Evolutionary conservation across 371 early-diverging fungal genomes (phyloP).

Genomic region (Mucor ambiguus): DNA sequence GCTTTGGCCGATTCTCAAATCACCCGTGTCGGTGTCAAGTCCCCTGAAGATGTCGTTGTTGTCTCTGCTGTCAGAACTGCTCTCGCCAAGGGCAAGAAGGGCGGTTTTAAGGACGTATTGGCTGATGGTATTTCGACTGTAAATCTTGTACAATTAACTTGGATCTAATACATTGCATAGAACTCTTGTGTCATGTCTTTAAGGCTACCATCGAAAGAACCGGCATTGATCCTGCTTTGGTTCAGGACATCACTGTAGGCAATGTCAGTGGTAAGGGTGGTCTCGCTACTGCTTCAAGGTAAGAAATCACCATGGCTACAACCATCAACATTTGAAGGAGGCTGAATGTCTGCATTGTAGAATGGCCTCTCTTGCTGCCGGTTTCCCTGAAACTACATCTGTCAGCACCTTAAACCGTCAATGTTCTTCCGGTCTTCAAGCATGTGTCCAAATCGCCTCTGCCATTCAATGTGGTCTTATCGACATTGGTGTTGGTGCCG

Average conservation of each 20-base stretch:
- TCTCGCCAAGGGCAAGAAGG: slow-evolving; percentile 89
- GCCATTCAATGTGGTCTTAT: slow-evolving; percentile 93
- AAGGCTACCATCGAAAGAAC: slow-evolving; percentile 81
- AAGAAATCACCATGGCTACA: not conserved
- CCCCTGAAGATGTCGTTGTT: slow-evolving; percentile 86
- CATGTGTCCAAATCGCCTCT: slow-evolving; percentile 87
- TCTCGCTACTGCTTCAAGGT: slow-evolving; percentile 80
- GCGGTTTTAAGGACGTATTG: slow-evolving; percentile 93
- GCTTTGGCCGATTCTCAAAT: slow-evolving; percentile 26
- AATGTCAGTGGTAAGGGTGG: slow-evolving; percentile 93
- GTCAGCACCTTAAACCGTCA: slow-evolving; percentile 95
- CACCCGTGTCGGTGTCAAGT: slow-evolving; percentile 66
- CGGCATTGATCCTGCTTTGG: slow-evolving; percentile 86
- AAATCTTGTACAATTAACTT: not conserved
- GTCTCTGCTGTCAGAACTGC: slow-evolving; percentile 92
- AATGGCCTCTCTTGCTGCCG: slow-evolving; percentile 96
- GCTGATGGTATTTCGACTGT: slow-evolving; percentile 52
- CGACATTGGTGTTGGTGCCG: slow-evolving; percentile 96
- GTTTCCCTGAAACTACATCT: slow-evolving; percentile 87
- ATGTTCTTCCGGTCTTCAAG: slow-evolving; percentile 97
- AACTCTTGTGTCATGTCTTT: slow-evolving; percentile 84
- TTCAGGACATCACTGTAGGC: slow-evolving; percentile 96
- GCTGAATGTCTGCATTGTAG: not conserved
- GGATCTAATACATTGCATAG: slow-evolving; percentile 24
- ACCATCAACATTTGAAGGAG: not conserved